A percentile compares a stretch with the other conserved stretches of the same genome.
phyloP scores from a whole-genome alignment of 164 flowering plant genomes.

The Taxillus chinensis region DNA sequence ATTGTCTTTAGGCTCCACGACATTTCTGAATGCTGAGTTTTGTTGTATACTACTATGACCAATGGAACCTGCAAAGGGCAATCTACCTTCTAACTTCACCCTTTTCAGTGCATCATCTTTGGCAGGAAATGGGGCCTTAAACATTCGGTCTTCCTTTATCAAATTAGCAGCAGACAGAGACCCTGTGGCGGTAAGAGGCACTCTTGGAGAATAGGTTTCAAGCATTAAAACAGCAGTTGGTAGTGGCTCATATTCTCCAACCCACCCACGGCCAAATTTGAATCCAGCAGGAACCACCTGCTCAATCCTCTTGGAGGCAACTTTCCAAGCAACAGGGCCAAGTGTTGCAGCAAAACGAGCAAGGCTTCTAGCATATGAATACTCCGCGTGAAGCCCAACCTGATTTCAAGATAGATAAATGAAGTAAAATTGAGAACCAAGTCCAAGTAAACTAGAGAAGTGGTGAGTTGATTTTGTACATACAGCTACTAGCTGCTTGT shows the following conservation, averaged over 20 bases:
- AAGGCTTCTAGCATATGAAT: constrained; percentile 84
- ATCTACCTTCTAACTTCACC: constrained; percentile 15
- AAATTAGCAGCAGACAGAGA: constrained; percentile 10
- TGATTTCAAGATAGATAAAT: constrained; percentile 22
- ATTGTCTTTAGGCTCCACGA: constrained; percentile 20
- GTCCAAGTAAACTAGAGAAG: background rate
- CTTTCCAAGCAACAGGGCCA: constrained; percentile 85
- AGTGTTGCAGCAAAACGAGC: constrained; percentile 92
- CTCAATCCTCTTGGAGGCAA: constrained; percentile 73
- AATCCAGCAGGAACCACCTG: constrained; percentile 58
- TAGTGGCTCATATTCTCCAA: constrained; percentile 90
- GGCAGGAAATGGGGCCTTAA: constrained; percentile 13
- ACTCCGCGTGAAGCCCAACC: constrained; percentile 87
- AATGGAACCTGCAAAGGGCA: constrained; percentile 11
- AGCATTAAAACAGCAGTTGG: constrained; percentile 54
- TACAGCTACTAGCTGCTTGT: constrained; percentile 79
- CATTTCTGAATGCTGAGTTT: constrained; percentile 20
- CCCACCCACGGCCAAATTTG: constrained; percentile 94
- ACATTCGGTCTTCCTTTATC: constrained; percentile 18
- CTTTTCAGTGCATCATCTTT: constrained; percentile 15
- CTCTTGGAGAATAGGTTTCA: constrained; percentile 28
- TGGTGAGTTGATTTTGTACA: constrained; percentile 16
- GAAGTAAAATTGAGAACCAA: constrained; percentile 8
- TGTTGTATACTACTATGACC: constrained; percentile 20
- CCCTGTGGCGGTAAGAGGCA: constrained; percentile 17